Evolutionary conservation across 1,139 yeast genomes (phyloP), one percentile per base, ranked within the genome.

Genomic region (Kodamaea sp.): DNA sequence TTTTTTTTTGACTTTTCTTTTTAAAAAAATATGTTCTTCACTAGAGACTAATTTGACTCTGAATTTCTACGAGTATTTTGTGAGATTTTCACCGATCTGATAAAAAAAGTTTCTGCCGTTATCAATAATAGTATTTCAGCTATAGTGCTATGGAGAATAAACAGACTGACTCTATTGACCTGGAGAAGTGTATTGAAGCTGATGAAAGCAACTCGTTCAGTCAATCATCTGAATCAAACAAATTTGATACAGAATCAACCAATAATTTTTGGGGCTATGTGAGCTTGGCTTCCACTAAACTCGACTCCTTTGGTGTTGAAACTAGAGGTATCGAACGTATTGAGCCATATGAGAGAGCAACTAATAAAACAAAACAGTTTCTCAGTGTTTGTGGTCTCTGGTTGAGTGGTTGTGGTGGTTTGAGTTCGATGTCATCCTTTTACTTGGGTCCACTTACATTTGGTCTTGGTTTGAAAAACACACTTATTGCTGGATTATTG

Each of bases 391-490:
- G 76, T 10, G 90, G 95, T 2, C 70, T 86, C 36, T 87, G 96
- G 96, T 57, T 84, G 26, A 80, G 90, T 28, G 96, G 90, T 0
- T 75, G 89, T 46, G 94, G 95, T 40, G 90, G 95, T 1, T 65
- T 87, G 27, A 82, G 94, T 5, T 84, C 95, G 1, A 84, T 86
- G 86, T 83, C 95, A 1, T 78, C 92, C 2, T 87, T 76, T 53
- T 78, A 84, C 43, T 62, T 85, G 36, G 94, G 94, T 0, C 87
- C 95, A 0, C 58, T 84, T 35, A 55, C 84, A 5, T 87, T 76
- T 54, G 84, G 75, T 2, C 64, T 87, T 12, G 84, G 87, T 4
- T 79, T 84, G 48, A 73, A 63, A 41, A 81, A 84, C 50, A 66
- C 86, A 1, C 53, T 84, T 44, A 60, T 78, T 2, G 65, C 79